Evolutionary conservation across 495 filamentous ascomycete genomes (phyloP).

Genomic region (Neohortaea acidophila): DNA sequence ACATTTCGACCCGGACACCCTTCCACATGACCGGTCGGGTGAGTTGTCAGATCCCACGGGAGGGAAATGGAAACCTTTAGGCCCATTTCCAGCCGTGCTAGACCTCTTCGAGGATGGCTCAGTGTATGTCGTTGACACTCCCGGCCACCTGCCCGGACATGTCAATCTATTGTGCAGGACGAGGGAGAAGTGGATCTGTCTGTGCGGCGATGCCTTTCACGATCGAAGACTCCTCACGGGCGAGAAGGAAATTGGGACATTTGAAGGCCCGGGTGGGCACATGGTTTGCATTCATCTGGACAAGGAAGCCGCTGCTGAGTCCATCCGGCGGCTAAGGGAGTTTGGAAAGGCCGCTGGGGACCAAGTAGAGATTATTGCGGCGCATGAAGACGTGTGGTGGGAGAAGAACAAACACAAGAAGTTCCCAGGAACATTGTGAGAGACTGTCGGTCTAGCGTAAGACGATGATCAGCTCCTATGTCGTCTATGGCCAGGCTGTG

Average conservation of each 20-base stretch:
- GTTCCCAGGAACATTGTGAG: slow-evolving; percentile 15
- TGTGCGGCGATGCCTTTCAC: slow-evolving; percentile 28
- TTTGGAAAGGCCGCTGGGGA: slow-evolving; percentile 14
- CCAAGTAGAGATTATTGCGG: slow-evolving; percentile 25
- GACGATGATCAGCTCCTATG: background rate
- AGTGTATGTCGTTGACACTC: slow-evolving; percentile 24
- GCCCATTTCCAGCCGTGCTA: slow-evolving; percentile 19
- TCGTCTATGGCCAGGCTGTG: too few species aligned
- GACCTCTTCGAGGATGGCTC: slow-evolving; percentile 25
- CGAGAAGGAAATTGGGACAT: slow-evolving; percentile 25
- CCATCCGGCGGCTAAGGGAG: slow-evolving; percentile 18
- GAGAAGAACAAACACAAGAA: slow-evolving; percentile 18
- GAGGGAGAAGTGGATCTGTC: slow-evolving; percentile 23
- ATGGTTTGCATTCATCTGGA: slow-evolving; percentile 25
- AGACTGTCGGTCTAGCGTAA: background rate
- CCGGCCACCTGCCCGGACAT: slow-evolving; percentile 26
- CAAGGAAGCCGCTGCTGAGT: slow-evolving; percentile 18
- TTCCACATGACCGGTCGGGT: slow-evolving; percentile 22
- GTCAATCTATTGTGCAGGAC: slow-evolving; percentile 24
- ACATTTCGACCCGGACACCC: slow-evolving; percentile 22
- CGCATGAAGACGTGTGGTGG: slow-evolving; percentile 27
- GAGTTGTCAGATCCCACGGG: slow-evolving; percentile 18
- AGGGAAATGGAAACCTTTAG: slow-evolving; percentile 19
- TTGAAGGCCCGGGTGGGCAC: slow-evolving; percentile 18
- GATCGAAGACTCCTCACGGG: slow-evolving; percentile 24